phyloP scores from a whole-genome alignment of 352 stramenopile genomes.

The Pythium sukuiense region DNA sequence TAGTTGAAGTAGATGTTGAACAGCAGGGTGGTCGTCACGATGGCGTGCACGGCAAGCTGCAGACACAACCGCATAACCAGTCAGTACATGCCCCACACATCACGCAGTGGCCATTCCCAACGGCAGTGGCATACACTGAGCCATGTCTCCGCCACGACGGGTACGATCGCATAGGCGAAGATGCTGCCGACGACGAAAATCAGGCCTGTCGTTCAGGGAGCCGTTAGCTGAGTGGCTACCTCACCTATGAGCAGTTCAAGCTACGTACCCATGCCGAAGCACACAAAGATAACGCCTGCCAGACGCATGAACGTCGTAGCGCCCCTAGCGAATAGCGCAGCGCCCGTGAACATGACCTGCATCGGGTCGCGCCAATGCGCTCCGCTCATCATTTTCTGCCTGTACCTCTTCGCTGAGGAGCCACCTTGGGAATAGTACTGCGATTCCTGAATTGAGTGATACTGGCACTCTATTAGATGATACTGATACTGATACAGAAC shows the following conservation, averaged over 20 bases:
- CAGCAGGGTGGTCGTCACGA: constrained; percentile 12
- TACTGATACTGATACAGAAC: too few relatives aligned
- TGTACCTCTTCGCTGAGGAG: background rate
- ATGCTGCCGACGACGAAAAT: constrained; percentile 31
- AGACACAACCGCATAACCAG: background rate
- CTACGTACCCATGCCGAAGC: constrained; percentile 29
- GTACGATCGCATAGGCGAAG: constrained; percentile 31
- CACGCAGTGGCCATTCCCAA: background rate
- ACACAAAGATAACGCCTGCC: constrained; percentile 23
- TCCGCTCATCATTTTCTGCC: constrained; percentile 3
- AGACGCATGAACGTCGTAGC: constrained; percentile 26
- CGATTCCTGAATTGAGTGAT: background rate
- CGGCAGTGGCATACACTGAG: background rate
- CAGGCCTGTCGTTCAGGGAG: constrained; percentile 11
- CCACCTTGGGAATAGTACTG: background rate
- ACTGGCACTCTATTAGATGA: too few relatives aligned
- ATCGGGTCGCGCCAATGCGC: constrained; percentile 30
- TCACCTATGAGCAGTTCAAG: background rate
- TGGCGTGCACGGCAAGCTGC: constrained; percentile 13
- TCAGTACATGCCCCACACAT: background rate
- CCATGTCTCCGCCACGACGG: constrained; percentile 19
- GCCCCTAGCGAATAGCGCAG: constrained; percentile 21
- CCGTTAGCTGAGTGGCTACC: too few relatives aligned
- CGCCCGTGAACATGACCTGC: constrained; percentile 26
- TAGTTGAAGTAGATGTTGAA: constrained; percentile 49